phyloP scores from a whole-genome alignment of 2,329 filamentous ascomycete species.

The Aspergillus novoparasiticus region DNA sequence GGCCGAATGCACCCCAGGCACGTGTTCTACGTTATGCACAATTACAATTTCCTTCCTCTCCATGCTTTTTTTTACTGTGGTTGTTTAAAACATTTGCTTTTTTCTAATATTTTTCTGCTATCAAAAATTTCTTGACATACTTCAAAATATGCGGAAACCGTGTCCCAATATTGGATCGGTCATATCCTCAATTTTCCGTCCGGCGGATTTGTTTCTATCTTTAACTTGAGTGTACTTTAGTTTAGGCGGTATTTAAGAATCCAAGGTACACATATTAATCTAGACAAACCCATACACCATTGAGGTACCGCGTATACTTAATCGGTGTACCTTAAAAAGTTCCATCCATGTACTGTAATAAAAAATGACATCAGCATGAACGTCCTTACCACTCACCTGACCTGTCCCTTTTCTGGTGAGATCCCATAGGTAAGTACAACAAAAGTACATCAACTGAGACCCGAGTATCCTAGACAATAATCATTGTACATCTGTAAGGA shows the following conservation, averaged over 20 bases:
- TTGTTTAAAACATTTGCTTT: neutral
- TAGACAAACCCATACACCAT: neutral
- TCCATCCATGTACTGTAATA: neutral
- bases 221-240: constrained; percentile 1
- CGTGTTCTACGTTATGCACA: neutral
- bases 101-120: neutral
- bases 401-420: neutral
- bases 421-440: neutral
- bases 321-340: neutral
- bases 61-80: neutral
- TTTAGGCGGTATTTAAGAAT: neutral
- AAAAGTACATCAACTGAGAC: neutral
- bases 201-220: constrained; percentile 3
- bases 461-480: neutral
- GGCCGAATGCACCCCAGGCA: constrained; percentile 7
- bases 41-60: neutral
- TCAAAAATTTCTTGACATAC: neutral
- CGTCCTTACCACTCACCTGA: neutral
- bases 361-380: constrained; percentile 1
- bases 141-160: neutral
- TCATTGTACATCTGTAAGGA: neutral
- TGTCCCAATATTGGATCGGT: neutral
- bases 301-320: neutral
- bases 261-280: neutral
- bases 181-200: neutral